Base-by-base conservation (phyloP, 352 stramenopile species). In the Aphanomyces cochlioides region DNA sequence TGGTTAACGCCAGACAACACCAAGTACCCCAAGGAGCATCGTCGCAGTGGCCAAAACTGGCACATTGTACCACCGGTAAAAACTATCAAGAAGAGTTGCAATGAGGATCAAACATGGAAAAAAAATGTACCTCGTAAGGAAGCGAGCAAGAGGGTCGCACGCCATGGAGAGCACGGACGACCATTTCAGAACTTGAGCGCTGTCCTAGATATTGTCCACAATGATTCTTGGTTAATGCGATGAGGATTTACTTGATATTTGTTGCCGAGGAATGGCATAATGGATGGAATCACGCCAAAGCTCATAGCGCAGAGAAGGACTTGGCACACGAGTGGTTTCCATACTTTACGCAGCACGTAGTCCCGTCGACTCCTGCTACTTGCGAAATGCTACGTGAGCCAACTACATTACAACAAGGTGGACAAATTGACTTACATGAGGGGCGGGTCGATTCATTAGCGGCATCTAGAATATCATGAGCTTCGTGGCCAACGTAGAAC, bases 201-300 rank as follows among this genome's bases (percentile, higher is more conserved):
- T 64, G 19, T 48, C 28, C 64, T 70, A 21, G 4, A 41, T 28
- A 36, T 36, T 8, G 19, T 3, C 47, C 17, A 67, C 34, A 4
- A 21, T 45, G 34, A 15, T 28, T 28, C 28, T 28, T 28, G 28
- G 28, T 28, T 2, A 0, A 28, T 28, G 17, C 3, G 5, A 53
- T 7, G 28, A n/a, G 3, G 21, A 45, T 13, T 19, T 13, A 40
- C 19, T 36, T 65, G 13, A 54, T 84, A 91, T 43, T 88, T 88
- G 59, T 80, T 83, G 76, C 88, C 89, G 28, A 89, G 79, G 60
- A 85, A 91, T 1, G 83, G 78, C 82, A 90, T 87, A n/a, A 87
- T 75, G 7, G 82, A 90, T 7, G 83, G 82, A 10, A 91, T 70
- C 43, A 85, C 79, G 12, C 82, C 83, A 64, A 88, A 91, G 5